Evolutionary conservation across 805 yeast genomes (phyloP).

Genomic region (Wickerhamiella qilinensis): DNA sequence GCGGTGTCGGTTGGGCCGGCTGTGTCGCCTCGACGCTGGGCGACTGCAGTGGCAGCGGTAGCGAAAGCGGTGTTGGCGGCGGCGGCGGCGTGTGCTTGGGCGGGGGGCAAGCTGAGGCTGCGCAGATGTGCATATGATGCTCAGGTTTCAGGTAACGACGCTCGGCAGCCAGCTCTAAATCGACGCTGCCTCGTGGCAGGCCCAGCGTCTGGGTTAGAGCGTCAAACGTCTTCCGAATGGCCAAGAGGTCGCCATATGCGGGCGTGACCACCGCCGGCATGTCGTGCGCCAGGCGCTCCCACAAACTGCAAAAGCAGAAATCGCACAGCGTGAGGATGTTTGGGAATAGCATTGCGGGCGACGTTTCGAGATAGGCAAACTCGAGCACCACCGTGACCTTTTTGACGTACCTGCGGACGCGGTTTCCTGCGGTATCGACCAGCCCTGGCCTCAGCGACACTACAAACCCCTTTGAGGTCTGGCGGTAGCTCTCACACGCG

Average conservation of each 20-base stretch:
- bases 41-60: no score
- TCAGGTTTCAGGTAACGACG: not conserved
- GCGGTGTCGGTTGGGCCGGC: no score
- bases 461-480: not conserved
- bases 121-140: no score
- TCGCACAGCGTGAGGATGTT: conserved; percentile 8
- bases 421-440: not conserved
- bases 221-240: not conserved
- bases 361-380: not conserved
- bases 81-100: no score
- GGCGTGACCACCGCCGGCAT: conserved; percentile 6
- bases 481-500: no score
- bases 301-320: conserved; percentile 4
- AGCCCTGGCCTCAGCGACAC: not conserved
- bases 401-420: conserved; percentile 5
- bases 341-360: not conserved
- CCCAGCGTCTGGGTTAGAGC: conserved; percentile 2
- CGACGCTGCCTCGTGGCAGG: not conserved
- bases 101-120: no score
- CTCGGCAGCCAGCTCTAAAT: conserved; percentile 1
- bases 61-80: no score
- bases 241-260: not conserved
- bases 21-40: no score
- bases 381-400: not conserved
- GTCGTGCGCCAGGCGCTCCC: not conserved